Conservation (phyloP, 169 alveolate genomes). For the Eimeria tenella region DNA sequence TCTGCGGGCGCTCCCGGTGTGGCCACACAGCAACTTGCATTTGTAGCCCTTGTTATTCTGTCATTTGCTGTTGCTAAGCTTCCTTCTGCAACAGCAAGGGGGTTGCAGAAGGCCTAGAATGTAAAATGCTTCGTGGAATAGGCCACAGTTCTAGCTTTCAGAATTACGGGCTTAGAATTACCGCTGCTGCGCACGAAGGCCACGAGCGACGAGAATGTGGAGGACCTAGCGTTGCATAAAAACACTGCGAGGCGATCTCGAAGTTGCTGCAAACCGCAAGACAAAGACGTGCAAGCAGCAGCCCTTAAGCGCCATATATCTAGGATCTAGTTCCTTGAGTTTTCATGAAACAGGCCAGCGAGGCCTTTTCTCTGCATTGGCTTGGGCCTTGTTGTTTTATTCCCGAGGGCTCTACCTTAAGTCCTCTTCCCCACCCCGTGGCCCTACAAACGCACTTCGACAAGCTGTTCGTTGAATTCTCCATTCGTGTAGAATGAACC, state of each 20-base stretch:
- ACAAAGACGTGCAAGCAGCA: background rate
- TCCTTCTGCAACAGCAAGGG: too few relatives aligned
- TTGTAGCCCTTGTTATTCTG: background rate
- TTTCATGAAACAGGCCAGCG: background rate
- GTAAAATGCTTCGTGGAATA: too few relatives aligned
- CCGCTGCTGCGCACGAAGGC: constrained; percentile 79
- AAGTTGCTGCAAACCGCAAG: constrained; percentile 68
- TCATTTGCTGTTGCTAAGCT: background rate
- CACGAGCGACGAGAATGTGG: constrained; percentile 75
- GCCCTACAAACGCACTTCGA: constrained; percentile 83
- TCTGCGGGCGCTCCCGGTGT: background rate
- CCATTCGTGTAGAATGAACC: constrained; percentile 95
- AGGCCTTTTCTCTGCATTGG: background rate
- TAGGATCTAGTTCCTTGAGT: background rate
- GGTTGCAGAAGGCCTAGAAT: too few relatives aligned
- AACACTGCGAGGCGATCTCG: constrained; percentile 69
- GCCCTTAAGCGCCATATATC: background rate
- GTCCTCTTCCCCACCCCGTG: background rate
- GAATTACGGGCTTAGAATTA: background rate
- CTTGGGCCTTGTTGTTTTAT: background rate
- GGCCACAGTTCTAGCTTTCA: too few relatives aligned
- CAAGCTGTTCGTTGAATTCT: constrained; percentile 92
- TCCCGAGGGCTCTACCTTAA: background rate
- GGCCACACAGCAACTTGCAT: background rate
- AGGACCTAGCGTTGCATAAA: constrained; percentile 70